Base-by-base conservation (phyloP, 164 flowering plant species). In the Dillenia suffruticosa region DNA sequence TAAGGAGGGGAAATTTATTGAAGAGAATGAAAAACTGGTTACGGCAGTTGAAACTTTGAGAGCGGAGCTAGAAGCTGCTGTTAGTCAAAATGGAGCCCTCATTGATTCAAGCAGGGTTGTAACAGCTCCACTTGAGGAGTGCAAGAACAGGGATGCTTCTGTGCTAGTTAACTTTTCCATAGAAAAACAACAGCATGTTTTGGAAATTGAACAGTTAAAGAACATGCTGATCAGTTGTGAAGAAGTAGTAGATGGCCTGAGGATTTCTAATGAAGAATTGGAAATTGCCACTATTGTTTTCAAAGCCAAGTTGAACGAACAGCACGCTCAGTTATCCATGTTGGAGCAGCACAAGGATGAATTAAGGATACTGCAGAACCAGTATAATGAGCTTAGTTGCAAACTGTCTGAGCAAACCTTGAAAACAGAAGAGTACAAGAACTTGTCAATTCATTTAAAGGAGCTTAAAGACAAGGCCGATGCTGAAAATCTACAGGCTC, bases 381-480 rank as follows among this genome's bases (percentile, higher is more conserved):
- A 79, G 69, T 72, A 66, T 53, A 53, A 61, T 71, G 90, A 81
- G 61, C 83, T 92, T 47, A 62, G 67, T 40, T 76, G 49, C 54
- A 89, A 63, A 81, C 96, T 94, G 1, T 81, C 96, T 24, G 86
- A 91, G 58, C 96, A 94, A 81, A 70, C 68, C 59, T 57, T 85
- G 78, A 89, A 82, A 72, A 82, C 97, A 3, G 97, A 95, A 66
- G 97, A 92, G 72, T 89, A 85, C 65, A 92, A 81, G 70, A 85
- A 84, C 76, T 75, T 94, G 70, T 86, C 95, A 11, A 66, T 83
- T 58, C 93, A 86, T 79, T 74, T 94, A 65, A 86, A 82, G 78
- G 93, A 86, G 73, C 96, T 94, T 46, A 94, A 89, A 77, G 95
- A 89, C 70, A 80, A 77, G 72, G 90, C 93, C 52, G 93, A 94